Conservation (phyloP, 2,329 filamentous ascomycete species). For the Fusarium oxysporum region DNA sequence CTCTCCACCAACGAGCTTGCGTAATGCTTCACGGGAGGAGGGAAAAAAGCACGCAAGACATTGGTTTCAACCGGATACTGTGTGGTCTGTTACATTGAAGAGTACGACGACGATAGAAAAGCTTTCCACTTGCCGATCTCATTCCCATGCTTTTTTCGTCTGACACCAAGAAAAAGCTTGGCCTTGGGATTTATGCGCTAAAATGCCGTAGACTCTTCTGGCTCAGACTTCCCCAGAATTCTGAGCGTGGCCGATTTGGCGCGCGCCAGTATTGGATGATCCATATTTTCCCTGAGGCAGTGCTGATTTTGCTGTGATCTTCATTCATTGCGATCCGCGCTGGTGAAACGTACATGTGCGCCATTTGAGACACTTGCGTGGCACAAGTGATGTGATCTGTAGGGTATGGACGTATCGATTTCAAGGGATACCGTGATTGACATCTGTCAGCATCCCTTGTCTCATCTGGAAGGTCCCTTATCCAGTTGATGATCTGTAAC, state of each 20-base stretch:
- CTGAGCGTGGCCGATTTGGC: constrained; percentile 11
- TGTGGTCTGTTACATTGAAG: constrained; percentile 5
- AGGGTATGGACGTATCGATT: constrained; percentile 13
- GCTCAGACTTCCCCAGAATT: constrained; percentile 29
- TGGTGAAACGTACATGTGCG: constrained; percentile 31
- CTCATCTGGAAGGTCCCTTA: constrained; percentile 10
- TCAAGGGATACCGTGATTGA: constrained; percentile 1
- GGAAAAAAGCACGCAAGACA: constrained; percentile 12
- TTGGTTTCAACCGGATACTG: constrained; percentile 12
- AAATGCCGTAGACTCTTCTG: neutral
- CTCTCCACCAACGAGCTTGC: constrained; percentile 39
- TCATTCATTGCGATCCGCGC: constrained; percentile 34
- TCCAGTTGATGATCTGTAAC: neutral
- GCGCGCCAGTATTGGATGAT: constrained; percentile 23
- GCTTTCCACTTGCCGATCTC: constrained; percentile 30
- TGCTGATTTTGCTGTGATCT: constrained; percentile 8
- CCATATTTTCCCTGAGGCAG: constrained; percentile 19
- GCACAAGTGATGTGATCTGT: constrained; percentile 24
- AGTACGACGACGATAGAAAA: constrained; percentile 1
- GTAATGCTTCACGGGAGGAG: constrained; percentile 32
- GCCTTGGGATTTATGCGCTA: constrained; percentile 18
- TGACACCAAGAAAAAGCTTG: constrained; percentile 32
- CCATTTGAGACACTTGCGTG: constrained; percentile 39
- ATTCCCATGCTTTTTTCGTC: constrained; percentile 28
- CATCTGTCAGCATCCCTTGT: constrained; percentile 13